These are phyloP conservation scores for Cornus kousa DNA, from an alignment of 148 eudicot genomes.

Conservation along the genomic window DNA sequence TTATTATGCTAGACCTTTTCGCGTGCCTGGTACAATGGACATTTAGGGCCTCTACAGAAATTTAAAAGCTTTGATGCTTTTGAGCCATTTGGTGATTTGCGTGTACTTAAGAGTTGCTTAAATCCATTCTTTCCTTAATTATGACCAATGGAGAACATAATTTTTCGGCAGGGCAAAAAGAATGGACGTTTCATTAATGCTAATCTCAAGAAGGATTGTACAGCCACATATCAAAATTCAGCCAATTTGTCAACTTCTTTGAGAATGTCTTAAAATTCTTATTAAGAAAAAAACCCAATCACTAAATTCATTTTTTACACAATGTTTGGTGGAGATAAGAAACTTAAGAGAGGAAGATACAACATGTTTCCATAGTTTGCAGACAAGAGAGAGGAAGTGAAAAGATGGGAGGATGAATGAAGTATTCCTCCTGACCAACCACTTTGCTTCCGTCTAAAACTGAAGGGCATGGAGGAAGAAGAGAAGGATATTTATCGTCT, in stretches of 20 bases:
- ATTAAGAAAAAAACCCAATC: neutral
- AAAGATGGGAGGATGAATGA: too few relatives aligned
- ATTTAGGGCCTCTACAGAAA: too few relatives aligned
- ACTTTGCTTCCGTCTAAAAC: too few relatives aligned
- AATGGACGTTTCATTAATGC: neutral
- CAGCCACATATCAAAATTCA: neutral
- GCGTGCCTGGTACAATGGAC: too few relatives aligned
- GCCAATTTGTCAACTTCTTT: neutral
- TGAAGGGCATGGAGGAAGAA: too few relatives aligned
- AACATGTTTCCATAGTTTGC: neutral
- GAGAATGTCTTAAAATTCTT: neutral
- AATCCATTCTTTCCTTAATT: neutral
- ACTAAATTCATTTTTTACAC: neutral
- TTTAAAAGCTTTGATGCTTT: too few relatives aligned
- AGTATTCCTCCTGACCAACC: too few relatives aligned
- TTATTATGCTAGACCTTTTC: too few relatives aligned
- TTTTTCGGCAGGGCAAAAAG: neutral
- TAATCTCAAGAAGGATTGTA: neutral
- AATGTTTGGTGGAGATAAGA: neutral
- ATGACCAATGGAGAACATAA: neutral
- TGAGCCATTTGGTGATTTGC: neutral
- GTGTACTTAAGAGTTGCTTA: neutral
- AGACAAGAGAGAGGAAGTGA: neutral
- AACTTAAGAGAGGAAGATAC: too few relatives aligned
- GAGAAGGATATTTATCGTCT: too few relatives aligned